Percentiles rank a stretch among this genome's conserved stretches.
Conservation (phyloP, 2,329 filamentous ascomycete species). For the Diplodia sapinea region DNA sequence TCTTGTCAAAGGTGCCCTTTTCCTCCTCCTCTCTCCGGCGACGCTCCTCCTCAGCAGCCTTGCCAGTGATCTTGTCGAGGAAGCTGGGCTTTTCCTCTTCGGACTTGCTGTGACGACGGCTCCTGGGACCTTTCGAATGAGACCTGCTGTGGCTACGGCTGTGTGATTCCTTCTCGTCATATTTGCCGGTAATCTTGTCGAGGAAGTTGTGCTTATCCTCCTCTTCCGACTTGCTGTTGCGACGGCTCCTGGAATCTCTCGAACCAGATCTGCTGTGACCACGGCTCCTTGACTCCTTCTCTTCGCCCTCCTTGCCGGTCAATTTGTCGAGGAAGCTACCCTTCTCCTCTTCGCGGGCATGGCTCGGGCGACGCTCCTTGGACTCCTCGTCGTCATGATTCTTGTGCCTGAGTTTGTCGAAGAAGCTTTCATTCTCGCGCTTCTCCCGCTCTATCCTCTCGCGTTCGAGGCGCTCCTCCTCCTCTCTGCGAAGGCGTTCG, state of each 20-base stretch:
- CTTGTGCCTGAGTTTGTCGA: conserved; percentile 24
- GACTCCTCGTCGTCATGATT: conserved; percentile 18
- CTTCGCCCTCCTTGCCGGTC: conserved; percentile 14
- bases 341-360: conserved; percentile 1
- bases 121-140: background rate
- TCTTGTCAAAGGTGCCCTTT: conserved; percentile 19
- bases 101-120: conserved; percentile 13
- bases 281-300: conserved; percentile 8
- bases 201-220: conserved; percentile 13
- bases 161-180: conserved; percentile 13
- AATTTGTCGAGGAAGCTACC: conserved; percentile 25
- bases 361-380: conserved; percentile 19
- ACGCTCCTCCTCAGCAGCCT: conserved; percentile 28
- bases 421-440: conserved; percentile 22
- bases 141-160: conserved; percentile 15
- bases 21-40: conserved; percentile 24
- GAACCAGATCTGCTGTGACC: conserved; percentile 23
- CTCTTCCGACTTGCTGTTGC: conserved; percentile 8
- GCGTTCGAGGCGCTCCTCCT: conserved; percentile 21
- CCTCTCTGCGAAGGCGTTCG: conserved; percentile 21
- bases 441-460: conserved; percentile 23
- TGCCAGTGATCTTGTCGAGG: conserved; percentile 30
- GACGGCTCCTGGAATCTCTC: conserved; percentile 17
- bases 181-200: conserved; percentile 10
- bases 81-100: conserved; percentile 28